These are phyloP conservation scores for Saccharomyces hybrid DNA, from an alignment of 1,139 yeast species.

Conservation along the genomic window DNA sequence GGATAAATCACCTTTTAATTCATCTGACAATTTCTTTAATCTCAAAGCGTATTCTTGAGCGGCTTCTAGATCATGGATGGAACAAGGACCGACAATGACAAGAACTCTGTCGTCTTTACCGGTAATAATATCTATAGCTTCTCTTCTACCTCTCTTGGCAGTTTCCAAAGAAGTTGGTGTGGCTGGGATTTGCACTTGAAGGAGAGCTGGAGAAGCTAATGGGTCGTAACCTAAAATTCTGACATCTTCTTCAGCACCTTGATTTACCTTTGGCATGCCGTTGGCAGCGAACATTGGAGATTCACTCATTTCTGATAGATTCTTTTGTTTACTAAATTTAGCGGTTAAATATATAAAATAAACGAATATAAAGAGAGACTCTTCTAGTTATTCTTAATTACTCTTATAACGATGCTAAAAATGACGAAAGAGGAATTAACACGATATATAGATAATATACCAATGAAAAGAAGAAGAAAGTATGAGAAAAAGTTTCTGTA, in stretches of 20 bases:
- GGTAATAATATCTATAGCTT: constrained; percentile 60
- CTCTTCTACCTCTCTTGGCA: constrained; percentile 70
- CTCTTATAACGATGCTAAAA: background rate
- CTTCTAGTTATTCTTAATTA: background rate
- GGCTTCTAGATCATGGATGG: constrained; percentile 84
- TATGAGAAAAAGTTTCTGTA: background rate
- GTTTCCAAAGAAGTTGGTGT: constrained; percentile 52
- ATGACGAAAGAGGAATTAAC: background rate
- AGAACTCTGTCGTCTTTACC: constrained; percentile 75
- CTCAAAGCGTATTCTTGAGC: constrained; percentile 82
- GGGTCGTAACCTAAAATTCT: constrained; percentile 90
- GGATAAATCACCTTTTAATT: constrained; percentile 65
- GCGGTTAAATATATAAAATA: background rate
- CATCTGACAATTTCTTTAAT: constrained; percentile 57
- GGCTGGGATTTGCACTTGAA: constrained; percentile 73
- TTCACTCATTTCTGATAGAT: constrained; percentile 11
- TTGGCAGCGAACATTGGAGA: constrained; percentile 20
- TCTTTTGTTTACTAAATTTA: background rate
- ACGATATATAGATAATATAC: background rate
- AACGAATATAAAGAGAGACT: background rate
- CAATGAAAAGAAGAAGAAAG: background rate
- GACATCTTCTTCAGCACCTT: constrained; percentile 62
- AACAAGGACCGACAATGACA: constrained; percentile 90
- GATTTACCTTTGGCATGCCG: constrained; percentile 37
- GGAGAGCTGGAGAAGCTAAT: constrained; percentile 75